Base-by-base conservation (phyloP, 495 filamentous ascomycete species). In the Neurospora hispaniola region DNA sequence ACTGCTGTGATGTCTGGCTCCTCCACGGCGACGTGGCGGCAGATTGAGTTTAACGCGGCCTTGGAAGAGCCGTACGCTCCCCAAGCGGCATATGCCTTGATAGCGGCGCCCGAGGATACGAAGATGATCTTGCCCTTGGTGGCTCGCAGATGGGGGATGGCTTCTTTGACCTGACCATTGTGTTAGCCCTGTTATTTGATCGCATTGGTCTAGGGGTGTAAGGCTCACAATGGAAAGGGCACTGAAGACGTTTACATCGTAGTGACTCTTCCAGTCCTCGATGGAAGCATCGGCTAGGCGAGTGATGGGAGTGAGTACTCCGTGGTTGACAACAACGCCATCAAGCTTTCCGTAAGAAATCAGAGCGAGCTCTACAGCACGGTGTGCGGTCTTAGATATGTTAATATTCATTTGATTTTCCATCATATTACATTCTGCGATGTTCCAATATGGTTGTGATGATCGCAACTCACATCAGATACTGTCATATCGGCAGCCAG, bases 261-360 rank as follows among this genome's bases (percentile, higher is more conserved):
- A 97, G 18, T 86, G 83, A n/a, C 80, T 79, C 79, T 87, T 89
- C 93, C 93, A 98, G 73, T 92, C 90, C 72, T 92, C 87, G 0
- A 86, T 75, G 70, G 88, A 85, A 8, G 86, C 83, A 23, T 93
- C 85, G 14, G 82, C 88, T 69, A 98, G 82, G 71, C 87, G 90
- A 31, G 87, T 88, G n/a, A 97, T 91, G 20, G 94, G 93, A 23
- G 89, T 86, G 43, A 99, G 80, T 9, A 90, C 85, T 4, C 93
- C 94, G 79, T 99, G 96, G 79, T 98, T 98, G 48, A 99, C 81
- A 23, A 98, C 89, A 59, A 99, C 78, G 0, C 90, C 91, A 78
- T 99, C 94, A 8, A 98, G 82, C 40, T 81, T 84, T n/a, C 89
- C 88, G 77, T 93, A 98, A 0, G 84, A 78, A 40, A 86, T 82